Evolutionary conservation across 2,329 filamentous ascomycete species (phyloP), one percentile per base, ranked within the genome.

Genomic region (Dactylellina cionopaga): DNA sequence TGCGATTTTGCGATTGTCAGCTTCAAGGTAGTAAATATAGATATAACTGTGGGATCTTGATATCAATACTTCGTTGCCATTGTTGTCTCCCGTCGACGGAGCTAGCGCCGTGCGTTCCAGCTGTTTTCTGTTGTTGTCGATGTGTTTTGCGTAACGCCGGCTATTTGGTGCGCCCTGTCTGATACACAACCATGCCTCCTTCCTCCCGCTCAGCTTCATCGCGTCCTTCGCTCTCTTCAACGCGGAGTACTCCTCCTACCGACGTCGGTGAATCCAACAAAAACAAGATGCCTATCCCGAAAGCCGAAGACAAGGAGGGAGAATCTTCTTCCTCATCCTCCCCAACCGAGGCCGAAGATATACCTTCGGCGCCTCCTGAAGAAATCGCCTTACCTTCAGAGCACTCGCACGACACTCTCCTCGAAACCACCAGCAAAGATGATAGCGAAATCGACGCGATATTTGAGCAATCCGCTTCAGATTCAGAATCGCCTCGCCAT

Each of bases 361-460:
- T 37, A 13, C 25, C 58, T 35, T 47, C 65, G 4, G 52, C 49
- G 1, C 33, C 51, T 29, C 56, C 66, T 4, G 43, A 43, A 7
- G 51, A 58, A 5, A 49, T 71, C 11, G 66, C 66, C 31, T 29
- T 71, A 11, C 66, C 66, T 2, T 63, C 49, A 15, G 66, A 71
- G 39, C 39, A 49, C 15, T 58, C 66, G 4, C 56, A 52, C 25
- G 66, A 66, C 15, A 43, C 62, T 51, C 51, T 60, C 13, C 39
- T 59, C 25, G 54, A 72, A 29, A 47, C 52, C 3, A 65, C 35
- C 1, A 62, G 49, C 25, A 59, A 65, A 25, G 68, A 73, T 33
- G 62, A 56, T 27, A 54, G 52, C 44, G 68, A 73, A 39, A 66
- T 73, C 43, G 68, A 73, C 35, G 68, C 68, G 33, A 73, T 73